Evolutionary conservation across 179 eudicot species (phyloP).

Genomic region (Actinidia arguta): DNA sequence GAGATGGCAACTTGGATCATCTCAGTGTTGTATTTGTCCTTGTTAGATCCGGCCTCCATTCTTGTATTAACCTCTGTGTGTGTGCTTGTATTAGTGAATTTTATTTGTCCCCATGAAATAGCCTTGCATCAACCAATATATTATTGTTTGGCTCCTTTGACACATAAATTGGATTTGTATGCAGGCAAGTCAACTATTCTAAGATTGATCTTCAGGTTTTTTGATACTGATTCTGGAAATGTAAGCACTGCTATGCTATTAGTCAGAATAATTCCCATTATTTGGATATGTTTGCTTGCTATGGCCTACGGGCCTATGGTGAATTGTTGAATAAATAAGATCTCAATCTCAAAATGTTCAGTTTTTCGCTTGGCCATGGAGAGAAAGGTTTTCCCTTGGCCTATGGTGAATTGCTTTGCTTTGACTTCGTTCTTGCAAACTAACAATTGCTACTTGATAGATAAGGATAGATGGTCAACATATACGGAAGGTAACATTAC

Average conservation of each 20-base stretch:
- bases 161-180: conserved; percentile 13
- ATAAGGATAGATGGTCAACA: conserved; percentile 91
- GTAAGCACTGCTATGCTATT: conserved; percentile 51
- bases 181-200: conserved; percentile 95
- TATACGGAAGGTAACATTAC: conserved; percentile 71
- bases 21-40: too few species aligned
- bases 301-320: conserved; percentile 9
- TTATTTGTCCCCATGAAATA: not conserved
- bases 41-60: not conserved
- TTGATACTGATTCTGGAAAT: conserved; percentile 76
- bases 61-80: not conserved
- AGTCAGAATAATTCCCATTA: not conserved
- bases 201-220: conserved; percentile 92
- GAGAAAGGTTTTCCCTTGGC: conserved; percentile 1
- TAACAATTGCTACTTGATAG: conserved; percentile 40
- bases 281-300: not conserved
- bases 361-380: too few species aligned
- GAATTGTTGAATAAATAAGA: not conserved
- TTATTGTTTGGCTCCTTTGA: not conserved
- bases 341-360: too few species aligned
- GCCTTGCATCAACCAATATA: conserved; percentile 9
- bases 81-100: not conserved
- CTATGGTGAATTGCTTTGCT: not conserved
- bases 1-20: too few species aligned
- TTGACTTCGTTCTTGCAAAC: not conserved